Conservation (phyloP, 208 protist species). For the Trypanosoma mega region DNA sequence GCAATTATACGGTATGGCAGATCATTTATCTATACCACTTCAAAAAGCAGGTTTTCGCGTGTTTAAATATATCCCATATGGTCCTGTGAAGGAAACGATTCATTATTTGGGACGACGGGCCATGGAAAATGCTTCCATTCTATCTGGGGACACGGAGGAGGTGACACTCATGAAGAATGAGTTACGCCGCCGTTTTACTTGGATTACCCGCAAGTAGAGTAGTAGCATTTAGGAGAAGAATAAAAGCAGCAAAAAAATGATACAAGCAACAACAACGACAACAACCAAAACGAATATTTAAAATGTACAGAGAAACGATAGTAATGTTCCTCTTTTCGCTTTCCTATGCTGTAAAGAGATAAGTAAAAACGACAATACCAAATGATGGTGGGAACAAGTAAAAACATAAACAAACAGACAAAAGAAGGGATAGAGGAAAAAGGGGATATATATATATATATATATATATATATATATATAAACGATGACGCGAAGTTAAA, state of each 20-base stretch:
- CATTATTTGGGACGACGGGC: conserved; percentile 95
- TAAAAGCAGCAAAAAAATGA: background rate
- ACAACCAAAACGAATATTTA: no score
- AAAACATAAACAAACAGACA: no score
- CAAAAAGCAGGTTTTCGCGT: conserved; percentile 81
- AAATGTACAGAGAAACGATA: no score
- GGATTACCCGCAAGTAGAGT: conserved; percentile 4
- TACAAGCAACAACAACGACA: no score
- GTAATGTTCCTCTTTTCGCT: no score
- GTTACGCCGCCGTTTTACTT: conserved; percentile 58
- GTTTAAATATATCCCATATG: conserved; percentile 97
- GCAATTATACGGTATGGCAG: conserved; percentile 96
- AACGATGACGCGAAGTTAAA: no score
- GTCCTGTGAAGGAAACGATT: conserved; percentile 94
- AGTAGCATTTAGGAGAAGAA: background rate
- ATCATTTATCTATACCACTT: conserved; percentile 94
- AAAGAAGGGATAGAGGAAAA: no score
- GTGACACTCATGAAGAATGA: conserved; percentile 77
- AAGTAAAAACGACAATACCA: no score
- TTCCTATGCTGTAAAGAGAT: no score
- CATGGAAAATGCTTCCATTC: conserved; percentile 92
- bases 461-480: no score
- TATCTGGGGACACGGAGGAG: conserved; percentile 59
- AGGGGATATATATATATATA: no score
- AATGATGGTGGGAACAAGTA: no score